A percentile compares a stretch with the other conserved stretches of the same genome.
Conservation (phyloP, 768 basidiomycete species). For the Mycena epipterygia region DNA sequence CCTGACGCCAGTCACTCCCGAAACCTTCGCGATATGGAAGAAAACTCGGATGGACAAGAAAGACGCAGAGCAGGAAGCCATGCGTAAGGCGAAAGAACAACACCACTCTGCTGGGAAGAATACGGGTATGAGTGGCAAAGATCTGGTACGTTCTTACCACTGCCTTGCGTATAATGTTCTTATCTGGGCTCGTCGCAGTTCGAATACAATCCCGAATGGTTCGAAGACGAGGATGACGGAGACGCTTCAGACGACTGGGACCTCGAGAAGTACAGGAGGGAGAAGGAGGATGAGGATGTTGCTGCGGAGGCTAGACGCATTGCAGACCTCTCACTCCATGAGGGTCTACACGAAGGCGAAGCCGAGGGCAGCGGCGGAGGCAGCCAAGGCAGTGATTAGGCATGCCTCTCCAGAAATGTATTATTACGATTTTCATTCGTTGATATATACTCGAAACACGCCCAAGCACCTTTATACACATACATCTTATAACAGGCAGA, state of each 20-base stretch:
- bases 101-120: conserved; percentile 91
- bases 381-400: conserved; percentile 24
- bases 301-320: conserved; percentile 68
- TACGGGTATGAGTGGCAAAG: conserved; percentile 94
- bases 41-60: conserved; percentile 97
- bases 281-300: conserved; percentile 73
- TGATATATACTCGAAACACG: conserved; percentile 21
- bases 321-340: conserved; percentile 56
- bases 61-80: conserved; percentile 85
- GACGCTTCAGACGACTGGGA: conserved; percentile 70
- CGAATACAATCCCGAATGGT: conserved; percentile 97
- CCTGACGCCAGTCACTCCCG: conserved; percentile 93
- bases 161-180: conserved; percentile 1
- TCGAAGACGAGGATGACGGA: conserved; percentile 79
- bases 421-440: conserved; percentile 20
- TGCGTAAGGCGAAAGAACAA: conserved; percentile 85
- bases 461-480: not conserved
- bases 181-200: conserved; percentile 64
- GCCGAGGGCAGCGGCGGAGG: conserved; percentile 49
- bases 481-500: conserved; percentile 16
- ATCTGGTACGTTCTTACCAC: conserved; percentile 74
- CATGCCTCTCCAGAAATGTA: not conserved
- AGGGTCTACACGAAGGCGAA: conserved; percentile 44
- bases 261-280: conserved; percentile 69
- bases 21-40: conserved; percentile 96